Conservation (phyloP, 23 red algal species). For the Gracilaria gracilis region DNA sequence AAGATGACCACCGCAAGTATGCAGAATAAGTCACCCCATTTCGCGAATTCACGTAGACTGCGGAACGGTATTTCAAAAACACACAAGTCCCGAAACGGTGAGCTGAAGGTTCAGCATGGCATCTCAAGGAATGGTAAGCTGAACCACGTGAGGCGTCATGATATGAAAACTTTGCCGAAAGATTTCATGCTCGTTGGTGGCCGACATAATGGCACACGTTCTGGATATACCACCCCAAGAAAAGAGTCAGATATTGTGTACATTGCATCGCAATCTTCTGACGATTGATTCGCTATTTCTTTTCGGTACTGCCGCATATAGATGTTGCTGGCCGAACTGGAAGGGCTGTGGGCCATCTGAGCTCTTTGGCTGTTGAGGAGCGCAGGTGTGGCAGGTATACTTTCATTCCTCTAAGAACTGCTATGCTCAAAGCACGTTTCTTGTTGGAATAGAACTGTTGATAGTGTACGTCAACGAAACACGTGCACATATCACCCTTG, state of each 20-base stretch:
- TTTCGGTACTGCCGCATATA: not conserved
- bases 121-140: slow-evolving; percentile 14
- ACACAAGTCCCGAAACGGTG: not conserved
- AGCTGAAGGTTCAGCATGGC: not conserved
- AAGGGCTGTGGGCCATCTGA: not conserved
- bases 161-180: not conserved
- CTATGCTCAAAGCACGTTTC: slow-evolving; percentile 22
- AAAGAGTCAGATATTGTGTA: slow-evolving; percentile 7
- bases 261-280: slow-evolving; percentile 29
- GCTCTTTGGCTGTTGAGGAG: not conserved
- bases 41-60: not conserved
- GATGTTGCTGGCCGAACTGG: not conserved
- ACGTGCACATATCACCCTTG: slow-evolving; percentile 16
- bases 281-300: not conserved
- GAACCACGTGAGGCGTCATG: not conserved
- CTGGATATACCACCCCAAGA: not conserved
- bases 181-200: slow-evolving; percentile 33
- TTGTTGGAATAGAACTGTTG: slow-evolving; percentile 23
- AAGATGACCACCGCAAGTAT: slow-evolving; percentile 8
- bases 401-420: slow-evolving; percentile 12
- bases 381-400: not conserved
- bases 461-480: not conserved
- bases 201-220: not conserved
- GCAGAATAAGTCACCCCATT: not conserved
- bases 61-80: slow-evolving; percentile 31